phyloP scores from a whole-genome alignment of 2,329 filamentous ascomycete genomes.

The Apiospora marii region DNA sequence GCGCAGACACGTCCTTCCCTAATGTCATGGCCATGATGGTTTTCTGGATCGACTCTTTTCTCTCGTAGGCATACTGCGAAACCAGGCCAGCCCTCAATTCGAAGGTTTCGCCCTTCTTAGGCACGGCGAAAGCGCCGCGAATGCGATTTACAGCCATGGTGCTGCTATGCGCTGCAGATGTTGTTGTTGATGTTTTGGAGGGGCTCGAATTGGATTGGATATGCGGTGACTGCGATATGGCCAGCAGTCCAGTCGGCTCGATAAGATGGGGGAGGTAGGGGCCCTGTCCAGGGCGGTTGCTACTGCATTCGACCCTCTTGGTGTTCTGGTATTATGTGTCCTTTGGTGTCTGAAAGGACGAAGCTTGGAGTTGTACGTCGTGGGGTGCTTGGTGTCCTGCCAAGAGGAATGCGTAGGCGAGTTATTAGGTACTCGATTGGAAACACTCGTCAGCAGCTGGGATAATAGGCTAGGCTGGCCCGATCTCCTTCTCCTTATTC shows the following conservation, averaged over 20 bases:
- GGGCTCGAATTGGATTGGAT: constrained; percentile 29
- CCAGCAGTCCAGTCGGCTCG: constrained; percentile 25
- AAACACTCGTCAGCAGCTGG: constrained; percentile 9
- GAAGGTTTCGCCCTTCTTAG: constrained; percentile 97
- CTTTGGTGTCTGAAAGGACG: background rate
- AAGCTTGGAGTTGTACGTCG: constrained; percentile 27
- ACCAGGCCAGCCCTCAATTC: constrained; percentile 94
- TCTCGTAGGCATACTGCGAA: constrained; percentile 98
- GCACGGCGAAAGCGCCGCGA: constrained; percentile 89
- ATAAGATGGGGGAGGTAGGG: constrained; percentile 30
- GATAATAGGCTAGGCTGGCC: constrained; percentile 15
- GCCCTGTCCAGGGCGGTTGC: constrained; percentile 40
- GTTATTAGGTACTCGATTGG: background rate
- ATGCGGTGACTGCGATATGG: constrained; percentile 18
- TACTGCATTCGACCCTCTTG: constrained; percentile 32
- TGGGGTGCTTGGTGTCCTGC: background rate
- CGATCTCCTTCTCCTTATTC: constrained; percentile 16
- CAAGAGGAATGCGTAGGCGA: background rate
- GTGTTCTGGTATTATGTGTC: constrained; percentile 15
- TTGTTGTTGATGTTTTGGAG: constrained; percentile 37
- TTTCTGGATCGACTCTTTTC: constrained; percentile 98
- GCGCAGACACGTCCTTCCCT: constrained; percentile 95
- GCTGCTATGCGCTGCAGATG: constrained; percentile 24
- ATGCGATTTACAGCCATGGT: constrained; percentile 96
- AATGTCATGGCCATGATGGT: constrained; percentile 99